These are phyloP conservation scores for Dioszegia aurantiaca DNA, from an alignment of 768 basidiomycete genomes.

Conservation along the genomic window DNA sequence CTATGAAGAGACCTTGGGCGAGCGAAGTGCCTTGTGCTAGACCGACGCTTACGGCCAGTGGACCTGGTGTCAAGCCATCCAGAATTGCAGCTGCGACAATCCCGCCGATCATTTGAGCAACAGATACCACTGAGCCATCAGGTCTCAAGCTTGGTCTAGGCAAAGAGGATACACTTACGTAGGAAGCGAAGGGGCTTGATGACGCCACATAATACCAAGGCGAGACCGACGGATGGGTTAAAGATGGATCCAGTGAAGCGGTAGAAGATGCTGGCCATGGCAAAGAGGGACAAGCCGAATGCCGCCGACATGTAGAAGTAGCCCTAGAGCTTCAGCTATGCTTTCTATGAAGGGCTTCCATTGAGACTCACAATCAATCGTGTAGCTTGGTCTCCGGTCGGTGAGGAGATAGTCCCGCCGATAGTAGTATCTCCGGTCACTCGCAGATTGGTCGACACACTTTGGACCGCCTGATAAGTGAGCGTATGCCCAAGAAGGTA, in stretches of 20 bases:
- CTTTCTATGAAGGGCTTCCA: too few relatives aligned
- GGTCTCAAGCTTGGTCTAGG: background rate
- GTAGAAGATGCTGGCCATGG: conserved; percentile 47
- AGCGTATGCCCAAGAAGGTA: background rate
- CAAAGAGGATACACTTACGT: conserved; percentile 19
- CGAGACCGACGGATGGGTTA: conserved; percentile 44
- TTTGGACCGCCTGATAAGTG: background rate
- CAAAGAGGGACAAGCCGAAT: conserved; percentile 46
- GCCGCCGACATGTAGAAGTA: conserved; percentile 23
- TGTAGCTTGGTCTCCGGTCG: background rate
- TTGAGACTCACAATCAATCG: background rate
- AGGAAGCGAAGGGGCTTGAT: conserved; percentile 47
- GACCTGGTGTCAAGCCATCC: conserved; percentile 45
- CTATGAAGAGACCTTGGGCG: conserved; percentile 49
- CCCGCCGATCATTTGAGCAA: conserved; percentile 40
- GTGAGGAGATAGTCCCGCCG: background rate
- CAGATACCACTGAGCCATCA: conserved; percentile 26
- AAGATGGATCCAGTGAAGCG: conserved; percentile 48
- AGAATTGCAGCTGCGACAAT: conserved; percentile 45
- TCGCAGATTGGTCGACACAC: conserved; percentile 18
- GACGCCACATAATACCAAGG: conserved; percentile 39
- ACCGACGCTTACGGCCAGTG: conserved; percentile 25
- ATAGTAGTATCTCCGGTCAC: background rate
- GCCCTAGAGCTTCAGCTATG: background rate
- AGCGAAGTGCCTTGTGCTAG: conserved; percentile 36